phyloP scores from a whole-genome alignment of 108 stramenopile genomes.

The Cyclotella cryptica region DNA sequence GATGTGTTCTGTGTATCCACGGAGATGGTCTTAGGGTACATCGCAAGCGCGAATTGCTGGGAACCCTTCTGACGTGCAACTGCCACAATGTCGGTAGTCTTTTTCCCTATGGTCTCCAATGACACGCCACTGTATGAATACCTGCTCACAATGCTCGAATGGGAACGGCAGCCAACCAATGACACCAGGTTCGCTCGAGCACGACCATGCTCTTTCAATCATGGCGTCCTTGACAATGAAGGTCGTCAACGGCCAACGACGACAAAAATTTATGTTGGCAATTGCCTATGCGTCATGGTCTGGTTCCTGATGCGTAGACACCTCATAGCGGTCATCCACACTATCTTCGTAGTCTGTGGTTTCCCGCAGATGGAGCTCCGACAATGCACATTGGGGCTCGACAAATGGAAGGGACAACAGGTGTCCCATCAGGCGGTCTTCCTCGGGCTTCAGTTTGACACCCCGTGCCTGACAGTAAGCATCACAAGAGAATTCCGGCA shows the following conservation, averaged over 20 bases:
- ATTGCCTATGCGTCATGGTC: background rate
- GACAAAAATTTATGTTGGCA: conserved; percentile 12
- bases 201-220: background rate
- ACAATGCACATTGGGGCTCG: conserved; percentile 3
- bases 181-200: background rate
- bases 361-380: background rate
- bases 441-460: background rate
- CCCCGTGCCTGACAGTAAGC: conserved; percentile 2
- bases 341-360: conserved; percentile 14
- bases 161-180: too few species aligned
- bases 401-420: conserved; percentile 8
- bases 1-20: background rate
- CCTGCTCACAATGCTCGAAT: too few species aligned
- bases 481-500: background rate
- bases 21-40: conserved; percentile 12
- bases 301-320: background rate
- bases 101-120: too few species aligned
- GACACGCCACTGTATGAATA: too few species aligned
- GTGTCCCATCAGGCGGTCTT: background rate
- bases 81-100: background rate
- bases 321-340: background rate
- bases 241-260: background rate
- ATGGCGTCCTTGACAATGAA: background rate
- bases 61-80: conserved; percentile 12
- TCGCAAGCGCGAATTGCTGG: conserved; percentile 9